Evolutionary conservation across 1,139 yeast genomes (phyloP).

Genomic region (Lodderomyces metapsilosis): DNA sequence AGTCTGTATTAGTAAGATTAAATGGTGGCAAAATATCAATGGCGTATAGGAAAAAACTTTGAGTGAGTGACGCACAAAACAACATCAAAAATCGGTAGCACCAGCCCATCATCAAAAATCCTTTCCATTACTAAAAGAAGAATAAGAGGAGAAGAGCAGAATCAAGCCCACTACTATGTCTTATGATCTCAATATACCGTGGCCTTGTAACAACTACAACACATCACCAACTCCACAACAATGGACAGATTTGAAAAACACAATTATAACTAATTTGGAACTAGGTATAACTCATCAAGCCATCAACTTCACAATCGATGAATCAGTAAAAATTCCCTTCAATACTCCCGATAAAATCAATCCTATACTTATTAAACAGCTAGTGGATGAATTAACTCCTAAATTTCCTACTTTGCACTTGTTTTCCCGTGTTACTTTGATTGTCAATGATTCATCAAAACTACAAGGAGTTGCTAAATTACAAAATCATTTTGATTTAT

Average conservation of each 20-base stretch:
- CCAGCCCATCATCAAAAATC: too few species aligned
- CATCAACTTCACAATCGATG: conserved; percentile 61
- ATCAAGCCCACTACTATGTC: too few species aligned
- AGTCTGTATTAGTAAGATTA: neutral
- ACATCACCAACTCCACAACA: conserved; percentile 41
- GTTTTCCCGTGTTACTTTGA: conserved; percentile 71
- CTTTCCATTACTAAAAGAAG: too few species aligned
- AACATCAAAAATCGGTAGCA: conserved; percentile 2
- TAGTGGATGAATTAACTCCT: conserved; percentile 22
- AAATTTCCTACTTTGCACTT: conserved; percentile 48
- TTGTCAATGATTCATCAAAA: conserved; percentile 75
- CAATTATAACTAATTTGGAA: conserved; percentile 54
- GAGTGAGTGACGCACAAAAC: too few species aligned
- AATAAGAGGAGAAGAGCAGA: too few species aligned
- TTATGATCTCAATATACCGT: conserved; percentile 77
- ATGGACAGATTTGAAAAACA: conserved; percentile 43
- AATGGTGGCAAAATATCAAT: conserved; percentile 2
- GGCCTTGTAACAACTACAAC: conserved; percentile 63
- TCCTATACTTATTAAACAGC: conserved; percentile 33
- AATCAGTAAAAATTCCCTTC: conserved; percentile 57
- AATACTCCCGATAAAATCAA: conserved; percentile 31
- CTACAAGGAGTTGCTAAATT: conserved; percentile 67
- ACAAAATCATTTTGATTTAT: conserved; percentile 66
- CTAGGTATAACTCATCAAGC: conserved; percentile 77
- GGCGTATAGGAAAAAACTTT: neutral